Percentiles rank a stretch among this genome's conserved stretches.
Conservation (phyloP, 106 monocot species). For the Hemerocallis citrina region DNA sequence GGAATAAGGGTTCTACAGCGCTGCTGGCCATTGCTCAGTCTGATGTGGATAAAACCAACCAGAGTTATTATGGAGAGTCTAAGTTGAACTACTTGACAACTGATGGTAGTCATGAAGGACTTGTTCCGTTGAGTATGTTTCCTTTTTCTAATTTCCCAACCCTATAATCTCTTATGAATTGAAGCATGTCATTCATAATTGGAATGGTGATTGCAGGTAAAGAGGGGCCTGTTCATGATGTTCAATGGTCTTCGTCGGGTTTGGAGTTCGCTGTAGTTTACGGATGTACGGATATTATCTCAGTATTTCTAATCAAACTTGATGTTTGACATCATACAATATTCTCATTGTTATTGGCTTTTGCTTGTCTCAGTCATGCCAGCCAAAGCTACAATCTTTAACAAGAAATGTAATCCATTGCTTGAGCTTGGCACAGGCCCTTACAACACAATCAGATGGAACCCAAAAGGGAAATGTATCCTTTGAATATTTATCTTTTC, state of each 20-base stretch:
- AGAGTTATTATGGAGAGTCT: conserved; percentile 99
- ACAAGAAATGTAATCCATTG: conserved; percentile 79
- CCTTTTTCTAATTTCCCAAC: neutral
- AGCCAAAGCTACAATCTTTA: conserved; percentile 79
- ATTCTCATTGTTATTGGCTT: conserved; percentile 8
- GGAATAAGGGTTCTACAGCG: conserved; percentile 75
- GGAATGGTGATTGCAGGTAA: conserved; percentile 38
- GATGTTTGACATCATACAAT: neutral
- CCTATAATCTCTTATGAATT: neutral
- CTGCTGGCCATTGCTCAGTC: conserved; percentile 70
- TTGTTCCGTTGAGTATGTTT: conserved; percentile 72
- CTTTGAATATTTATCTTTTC: conserved; percentile 21
- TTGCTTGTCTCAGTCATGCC: conserved; percentile 69
- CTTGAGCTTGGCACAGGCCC: conserved; percentile 87
- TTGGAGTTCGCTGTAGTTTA: conserved; percentile 92
- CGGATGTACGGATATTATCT: conserved; percentile 60
- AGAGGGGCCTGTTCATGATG: conserved; percentile 99
- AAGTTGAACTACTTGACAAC: conserved; percentile 90
- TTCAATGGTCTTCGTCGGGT: conserved; percentile 82
- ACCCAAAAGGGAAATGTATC: conserved; percentile 92
- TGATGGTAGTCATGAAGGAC: conserved; percentile 82
- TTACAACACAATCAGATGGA: conserved; percentile 96
- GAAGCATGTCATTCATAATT: conserved; percentile 1
- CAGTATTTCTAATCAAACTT: neutral
- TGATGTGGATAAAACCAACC: conserved; percentile 95